A percentile compares a stretch with the other conserved stretches of the same genome.
Evolutionary conservation across 495 filamentous ascomycete genomes (phyloP).

Genomic region (Astrothelium macrocarpum): DNA sequence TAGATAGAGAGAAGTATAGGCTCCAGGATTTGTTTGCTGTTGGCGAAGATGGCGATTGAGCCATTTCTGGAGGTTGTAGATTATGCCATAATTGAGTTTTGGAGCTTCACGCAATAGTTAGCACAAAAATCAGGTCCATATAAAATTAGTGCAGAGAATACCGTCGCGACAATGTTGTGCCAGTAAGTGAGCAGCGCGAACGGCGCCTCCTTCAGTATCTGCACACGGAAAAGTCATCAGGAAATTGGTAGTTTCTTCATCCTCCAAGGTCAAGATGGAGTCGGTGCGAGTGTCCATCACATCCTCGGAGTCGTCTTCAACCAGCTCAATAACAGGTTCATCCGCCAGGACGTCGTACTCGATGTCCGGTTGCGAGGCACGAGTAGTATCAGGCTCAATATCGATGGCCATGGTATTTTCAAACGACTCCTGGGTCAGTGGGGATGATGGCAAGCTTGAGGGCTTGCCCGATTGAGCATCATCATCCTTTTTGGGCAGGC

Average conservation of each 20-base stretch:
- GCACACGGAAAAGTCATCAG: not conserved
- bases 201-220: not conserved
- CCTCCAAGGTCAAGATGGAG: not conserved
- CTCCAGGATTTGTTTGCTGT: not conserved
- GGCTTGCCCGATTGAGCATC: not conserved
- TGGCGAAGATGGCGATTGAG: not conserved
- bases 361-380: not conserved
- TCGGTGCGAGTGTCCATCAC: not conserved
- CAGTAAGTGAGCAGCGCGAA: not conserved
- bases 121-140: not conserved
- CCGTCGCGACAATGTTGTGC: not conserved
- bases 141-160: too few species aligned
- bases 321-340: not conserved
- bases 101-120: not conserved
- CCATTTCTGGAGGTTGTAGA: not conserved
- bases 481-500: not conserved
- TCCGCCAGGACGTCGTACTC: not conserved
- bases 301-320: not conserved
- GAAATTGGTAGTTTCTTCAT: not conserved
- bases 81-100: not conserved
- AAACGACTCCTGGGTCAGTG: not conserved
- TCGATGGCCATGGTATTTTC: slow-evolving; percentile 5
- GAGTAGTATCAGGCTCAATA: not conserved
- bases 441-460: not conserved
- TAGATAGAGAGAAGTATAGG: not conserved